phyloP scores from a whole-genome alignment of 2,329 filamentous ascomycete species.

The Talaromyces albobiverticillius region DNA sequence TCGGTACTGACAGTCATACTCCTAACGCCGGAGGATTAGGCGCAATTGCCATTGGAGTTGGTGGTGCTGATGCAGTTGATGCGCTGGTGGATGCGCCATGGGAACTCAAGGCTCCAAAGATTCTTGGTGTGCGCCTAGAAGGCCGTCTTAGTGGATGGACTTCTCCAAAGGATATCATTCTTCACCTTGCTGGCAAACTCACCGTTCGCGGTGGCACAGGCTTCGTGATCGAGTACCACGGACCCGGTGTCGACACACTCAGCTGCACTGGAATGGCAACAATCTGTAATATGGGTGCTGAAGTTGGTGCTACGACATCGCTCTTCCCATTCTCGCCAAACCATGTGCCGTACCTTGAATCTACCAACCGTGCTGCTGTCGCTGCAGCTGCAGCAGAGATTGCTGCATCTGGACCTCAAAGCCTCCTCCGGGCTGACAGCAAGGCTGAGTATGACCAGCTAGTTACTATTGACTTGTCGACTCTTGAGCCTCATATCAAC shows the following conservation, averaged over 20 bases:
- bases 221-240: slow-evolving; percentile 91
- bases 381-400: slow-evolving; percentile 64
- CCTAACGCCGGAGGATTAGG: slow-evolving; percentile 95
- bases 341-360: slow-evolving; percentile 79
- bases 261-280: slow-evolving; percentile 94
- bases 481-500: slow-evolving; percentile 93
- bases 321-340: slow-evolving; percentile 88
- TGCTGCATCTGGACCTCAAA: slow-evolving; percentile 57
- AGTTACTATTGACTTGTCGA: slow-evolving; percentile 84
- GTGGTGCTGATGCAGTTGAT: slow-evolving; percentile 95
- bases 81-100: slow-evolving; percentile 93
- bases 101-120: slow-evolving; percentile 93
- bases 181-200: slow-evolving; percentile 81
- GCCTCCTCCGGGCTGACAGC: slow-evolving; percentile 72
- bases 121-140: slow-evolving; percentile 79
- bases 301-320: slow-evolving; percentile 93
- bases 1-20: slow-evolving; percentile 95
- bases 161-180: slow-evolving; percentile 91
- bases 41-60: slow-evolving; percentile 93
- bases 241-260: slow-evolving; percentile 81
- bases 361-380: slow-evolving; percentile 74
- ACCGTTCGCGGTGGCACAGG: slow-evolving; percentile 94
- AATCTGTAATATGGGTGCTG: slow-evolving; percentile 80
- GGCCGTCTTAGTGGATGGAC: slow-evolving; percentile 88
- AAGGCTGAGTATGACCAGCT: slow-evolving; percentile 85